These are phyloP conservation scores for Nakazawaea laoshanensis DNA, from an alignment of 805 yeast species.

Conservation along the genomic window DNA sequence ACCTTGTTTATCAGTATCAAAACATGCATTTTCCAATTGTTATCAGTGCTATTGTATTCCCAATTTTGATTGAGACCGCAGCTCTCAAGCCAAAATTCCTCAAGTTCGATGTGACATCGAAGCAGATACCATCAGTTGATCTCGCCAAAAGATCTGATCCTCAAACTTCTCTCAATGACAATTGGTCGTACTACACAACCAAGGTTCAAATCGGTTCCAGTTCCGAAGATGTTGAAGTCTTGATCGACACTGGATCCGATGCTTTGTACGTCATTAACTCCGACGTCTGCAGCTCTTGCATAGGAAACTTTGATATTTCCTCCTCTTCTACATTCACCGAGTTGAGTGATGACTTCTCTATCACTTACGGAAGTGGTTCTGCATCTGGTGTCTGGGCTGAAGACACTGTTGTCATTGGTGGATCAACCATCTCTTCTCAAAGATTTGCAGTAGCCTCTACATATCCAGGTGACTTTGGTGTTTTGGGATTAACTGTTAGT, in stretches of 20 bases:
- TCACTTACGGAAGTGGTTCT: slow-evolving; percentile 17
- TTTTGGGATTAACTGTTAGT: slow-evolving; percentile 7
- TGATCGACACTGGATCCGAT: slow-evolving; percentile 69
- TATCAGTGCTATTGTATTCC: too few species aligned
- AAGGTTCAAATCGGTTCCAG: slow-evolving; percentile 48
- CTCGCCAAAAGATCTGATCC: slow-evolving; percentile 15
- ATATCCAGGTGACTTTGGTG: slow-evolving; percentile 4
- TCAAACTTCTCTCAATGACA: slow-evolving; percentile 26
- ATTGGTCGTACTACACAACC: slow-evolving; percentile 35
- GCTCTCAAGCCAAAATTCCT: slow-evolving; percentile 8
- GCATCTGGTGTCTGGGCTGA: slow-evolving; percentile 21
- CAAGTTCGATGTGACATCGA: slow-evolving; percentile 4
- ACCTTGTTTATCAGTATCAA: too few species aligned
- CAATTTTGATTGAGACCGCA: slow-evolving; percentile 1
- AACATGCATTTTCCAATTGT: too few species aligned
- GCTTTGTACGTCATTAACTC: slow-evolving; percentile 58
- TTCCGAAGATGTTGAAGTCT: slow-evolving; percentile 40
- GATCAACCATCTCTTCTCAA: slow-evolving; percentile 4
- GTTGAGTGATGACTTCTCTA: slow-evolving; percentile 12
- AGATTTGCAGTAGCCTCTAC: slow-evolving; percentile 6
- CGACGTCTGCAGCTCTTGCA: slow-evolving; percentile 21
- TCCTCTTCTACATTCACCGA: slow-evolving; percentile 14
- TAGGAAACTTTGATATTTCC: slow-evolving; percentile 16
- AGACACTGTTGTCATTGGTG: slow-evolving; percentile 14
- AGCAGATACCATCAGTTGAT: background rate